Evolutionary conservation across 2,329 filamentous ascomycete genomes (phyloP), one percentile per base, ranked within the genome.

Genomic region (Thielaviopsis musarum): DNA sequence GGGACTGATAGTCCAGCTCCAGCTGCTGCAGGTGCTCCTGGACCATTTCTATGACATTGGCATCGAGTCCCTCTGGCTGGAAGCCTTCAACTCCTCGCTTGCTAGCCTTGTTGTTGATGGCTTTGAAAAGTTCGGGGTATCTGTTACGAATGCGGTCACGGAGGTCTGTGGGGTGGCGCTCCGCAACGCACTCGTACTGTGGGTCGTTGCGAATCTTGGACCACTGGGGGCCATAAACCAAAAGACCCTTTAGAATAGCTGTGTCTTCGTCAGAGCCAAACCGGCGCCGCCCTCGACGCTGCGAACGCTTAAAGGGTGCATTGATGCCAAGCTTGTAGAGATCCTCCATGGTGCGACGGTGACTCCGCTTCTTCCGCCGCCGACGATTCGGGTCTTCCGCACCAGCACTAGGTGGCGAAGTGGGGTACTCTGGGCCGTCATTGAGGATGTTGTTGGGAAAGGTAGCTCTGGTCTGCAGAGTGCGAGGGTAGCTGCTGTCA

Each of bases 81-180:
- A 71, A 70, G 30, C 68, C 65, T n/a, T 59, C 57, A 12, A 49
- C 52, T n/a, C 57, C 57, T 6, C 57, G 52, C 41, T 59, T 59
- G 19, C 26, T 59, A 15, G 52, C 22, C 22, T 59, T 59, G 15
- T 52, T 26, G 21, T 54, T 59, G 5, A 59, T 10, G 52, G 57
- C 54, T n/a, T 53, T 57, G 45, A 56, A 59, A 2, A 79, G 76
- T 15, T 76, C 75, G 2, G 80, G 78, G 64, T 82, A 82, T 64
- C 82, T 83, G 68, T 84, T 85, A 52, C 82, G 76, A 34, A 84
- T 75, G 22, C 82, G 74, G 63, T 85, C 82, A 62, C 82, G 73
- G 57, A 85, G 67, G 65, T 85, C 82, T 0, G 81, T 85, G 1
- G 82, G 81, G 63, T 82, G 78, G 52, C 82, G 73, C 41, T 59